These are phyloP conservation scores for Leucosporidium scottii DNA, from an alignment of 768 basidiomycete genomes.

Conservation along the genomic window DNA sequence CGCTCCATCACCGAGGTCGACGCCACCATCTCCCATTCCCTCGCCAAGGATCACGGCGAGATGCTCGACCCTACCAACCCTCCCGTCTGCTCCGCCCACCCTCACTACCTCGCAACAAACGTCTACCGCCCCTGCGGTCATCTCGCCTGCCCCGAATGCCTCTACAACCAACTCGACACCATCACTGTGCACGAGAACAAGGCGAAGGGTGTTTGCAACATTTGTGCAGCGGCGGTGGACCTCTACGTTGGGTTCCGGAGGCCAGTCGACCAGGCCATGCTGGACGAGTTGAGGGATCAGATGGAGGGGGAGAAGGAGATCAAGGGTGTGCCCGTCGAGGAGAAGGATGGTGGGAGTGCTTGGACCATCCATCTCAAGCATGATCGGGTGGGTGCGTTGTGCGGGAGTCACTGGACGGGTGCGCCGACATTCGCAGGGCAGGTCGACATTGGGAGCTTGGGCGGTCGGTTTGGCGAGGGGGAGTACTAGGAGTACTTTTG, in stretches of 20 bases:
- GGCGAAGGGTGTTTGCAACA: neutral
- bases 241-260: neutral
- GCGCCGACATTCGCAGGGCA: too few relatives aligned
- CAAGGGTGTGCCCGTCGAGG: neutral
- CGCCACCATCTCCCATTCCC: neutral
- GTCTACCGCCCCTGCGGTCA: neutral
- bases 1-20: neutral
- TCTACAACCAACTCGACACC: neutral
- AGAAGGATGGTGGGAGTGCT: neutral
- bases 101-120: neutral
- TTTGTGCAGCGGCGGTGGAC: neutral
- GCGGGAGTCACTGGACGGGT: too few relatives aligned
- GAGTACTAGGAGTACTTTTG: too few relatives aligned
- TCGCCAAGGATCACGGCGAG: neutral
- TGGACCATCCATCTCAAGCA: neutral
- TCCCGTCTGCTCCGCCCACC: neutral
- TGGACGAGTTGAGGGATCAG: neutral
- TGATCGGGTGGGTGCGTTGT: too few relatives aligned
- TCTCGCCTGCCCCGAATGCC: neutral
- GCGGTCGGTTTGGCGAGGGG: too few relatives aligned
- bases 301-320: slow-evolving; percentile 2
- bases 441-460: too few relatives aligned
- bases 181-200: neutral
- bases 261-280: neutral
- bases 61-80: neutral